phyloP scores from a whole-genome alignment of 805 yeast genomes.

The Limtongozyma cylindracea region DNA sequence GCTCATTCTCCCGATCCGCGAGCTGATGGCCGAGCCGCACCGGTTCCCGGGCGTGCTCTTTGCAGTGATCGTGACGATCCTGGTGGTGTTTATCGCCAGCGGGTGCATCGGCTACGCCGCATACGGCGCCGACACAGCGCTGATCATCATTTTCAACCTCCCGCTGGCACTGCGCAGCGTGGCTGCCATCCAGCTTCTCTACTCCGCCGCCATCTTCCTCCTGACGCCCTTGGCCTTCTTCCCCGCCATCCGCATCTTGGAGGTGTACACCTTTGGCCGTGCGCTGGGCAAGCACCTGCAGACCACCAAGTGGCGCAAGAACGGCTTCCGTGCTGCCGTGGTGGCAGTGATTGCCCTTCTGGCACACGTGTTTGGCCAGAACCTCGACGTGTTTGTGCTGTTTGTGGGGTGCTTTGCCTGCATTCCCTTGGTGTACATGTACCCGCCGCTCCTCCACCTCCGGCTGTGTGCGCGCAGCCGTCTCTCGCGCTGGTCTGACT shows the following conservation, averaged over 20 bases:
- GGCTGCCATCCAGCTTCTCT: slow-evolving; percentile 39
- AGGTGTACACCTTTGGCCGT: slow-evolving; percentile 23
- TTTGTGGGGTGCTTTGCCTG: slow-evolving; percentile 73
- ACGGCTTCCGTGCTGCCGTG: slow-evolving; percentile 23
- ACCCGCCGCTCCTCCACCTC: slow-evolving; percentile 58
- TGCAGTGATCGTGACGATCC: slow-evolving; percentile 36
- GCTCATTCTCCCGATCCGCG: slow-evolving; percentile 56
- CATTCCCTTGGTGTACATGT: slow-evolving; percentile 66
- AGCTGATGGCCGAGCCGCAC: slow-evolving; percentile 56
- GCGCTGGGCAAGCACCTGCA: slow-evolving; percentile 28
- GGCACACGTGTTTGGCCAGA: slow-evolving; percentile 43
- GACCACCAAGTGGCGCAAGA: slow-evolving; percentile 40
- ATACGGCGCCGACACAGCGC: slow-evolving; percentile 35
- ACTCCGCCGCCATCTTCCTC: slow-evolving; percentile 47
- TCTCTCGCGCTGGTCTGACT: no score
- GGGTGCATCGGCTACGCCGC: slow-evolving; percentile 50
- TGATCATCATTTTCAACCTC: slow-evolving; percentile 46
- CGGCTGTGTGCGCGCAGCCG: slow-evolving; percentile 17
- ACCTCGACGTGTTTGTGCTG: slow-evolving; percentile 51
- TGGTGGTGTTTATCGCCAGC: slow-evolving; percentile 30
- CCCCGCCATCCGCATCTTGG: slow-evolving; percentile 57
- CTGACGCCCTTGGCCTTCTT: slow-evolving; percentile 65
- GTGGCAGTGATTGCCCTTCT: slow-evolving; percentile 27
- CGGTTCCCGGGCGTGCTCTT: slow-evolving; percentile 42
- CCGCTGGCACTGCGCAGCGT: slow-evolving; percentile 44